These are phyloP conservation scores for Cryphonectria carpinicola DNA, from an alignment of 2,329 filamentous ascomycete species.

Conservation along the genomic window DNA sequence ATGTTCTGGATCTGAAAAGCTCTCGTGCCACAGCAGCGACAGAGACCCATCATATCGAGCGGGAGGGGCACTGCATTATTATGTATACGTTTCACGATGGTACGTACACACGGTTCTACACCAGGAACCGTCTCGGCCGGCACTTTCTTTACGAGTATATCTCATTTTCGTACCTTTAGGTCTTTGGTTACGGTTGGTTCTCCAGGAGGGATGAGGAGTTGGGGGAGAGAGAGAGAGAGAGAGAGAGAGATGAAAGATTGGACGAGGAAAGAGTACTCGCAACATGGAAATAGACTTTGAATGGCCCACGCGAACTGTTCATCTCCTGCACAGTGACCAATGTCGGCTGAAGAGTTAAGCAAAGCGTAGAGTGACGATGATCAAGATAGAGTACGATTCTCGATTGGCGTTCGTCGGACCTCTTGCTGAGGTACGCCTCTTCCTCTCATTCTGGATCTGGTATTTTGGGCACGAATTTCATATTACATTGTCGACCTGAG, in stretches of 20 bases:
- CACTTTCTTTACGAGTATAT: not conserved
- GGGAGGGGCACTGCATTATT: not conserved
- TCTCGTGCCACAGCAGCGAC: not conserved
- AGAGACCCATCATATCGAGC: not conserved
- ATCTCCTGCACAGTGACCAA: not conserved
- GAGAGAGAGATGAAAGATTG: not conserved
- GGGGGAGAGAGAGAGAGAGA: not conserved
- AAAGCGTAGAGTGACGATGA: not conserved
- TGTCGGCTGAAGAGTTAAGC: not conserved
- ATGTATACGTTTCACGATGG: not conserved
- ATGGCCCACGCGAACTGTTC: not conserved
- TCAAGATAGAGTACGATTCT: not conserved
- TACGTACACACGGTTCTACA: not conserved
- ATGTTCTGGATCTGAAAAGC: conserved; percentile 60
- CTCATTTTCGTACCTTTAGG: not conserved
- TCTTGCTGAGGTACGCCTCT: not conserved
- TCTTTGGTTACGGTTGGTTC: not conserved
- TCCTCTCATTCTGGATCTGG: not conserved
- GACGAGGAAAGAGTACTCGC: not conserved
- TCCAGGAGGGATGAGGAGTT: not conserved
- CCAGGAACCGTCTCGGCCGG: not conserved
- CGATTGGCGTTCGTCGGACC: not conserved
- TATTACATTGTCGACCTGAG: not conserved
- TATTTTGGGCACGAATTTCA: not conserved
- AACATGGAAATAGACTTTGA: not conserved